Percentiles rank a stretch among this genome's conserved stretches.
Evolutionary conservation across 2,329 filamentous ascomycete species (phyloP).

Genomic region (Beauveria sp.): DNA sequence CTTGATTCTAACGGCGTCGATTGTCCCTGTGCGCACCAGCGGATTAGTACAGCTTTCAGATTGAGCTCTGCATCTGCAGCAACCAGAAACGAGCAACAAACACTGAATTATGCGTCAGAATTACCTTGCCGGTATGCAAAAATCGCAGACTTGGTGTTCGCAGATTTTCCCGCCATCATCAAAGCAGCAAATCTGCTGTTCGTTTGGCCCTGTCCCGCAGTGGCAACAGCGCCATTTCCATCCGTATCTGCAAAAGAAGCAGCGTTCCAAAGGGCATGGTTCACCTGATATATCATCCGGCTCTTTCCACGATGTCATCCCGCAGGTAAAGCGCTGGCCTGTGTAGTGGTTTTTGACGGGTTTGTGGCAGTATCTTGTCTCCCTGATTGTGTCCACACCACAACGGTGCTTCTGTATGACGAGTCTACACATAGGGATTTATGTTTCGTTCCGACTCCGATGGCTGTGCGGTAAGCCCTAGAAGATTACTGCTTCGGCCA

Average conservation of each 20-base stretch:
- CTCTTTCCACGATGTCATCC: background rate
- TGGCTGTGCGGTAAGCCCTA: background rate
- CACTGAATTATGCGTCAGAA: background rate
- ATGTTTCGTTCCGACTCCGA: too few species aligned
- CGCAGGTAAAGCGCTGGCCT: background rate
- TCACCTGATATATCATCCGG: background rate
- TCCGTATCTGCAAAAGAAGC: slow-evolving; percentile 2
- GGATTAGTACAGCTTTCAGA: background rate
- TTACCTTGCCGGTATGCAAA: slow-evolving; percentile 2
- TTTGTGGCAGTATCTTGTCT: background rate
- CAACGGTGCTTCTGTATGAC: background rate
- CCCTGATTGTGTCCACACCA: background rate
- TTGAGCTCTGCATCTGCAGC: background rate
- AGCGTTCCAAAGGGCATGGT: background rate
- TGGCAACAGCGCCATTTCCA: slow-evolving; percentile 9
- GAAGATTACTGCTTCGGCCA: too few species aligned
- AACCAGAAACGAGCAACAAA: background rate
- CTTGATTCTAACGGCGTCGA: background rate
- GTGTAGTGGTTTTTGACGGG: background rate
- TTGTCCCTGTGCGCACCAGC: background rate
- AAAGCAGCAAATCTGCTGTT: background rate
- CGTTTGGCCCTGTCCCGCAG: slow-evolving; percentile 3
- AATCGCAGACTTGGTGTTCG: background rate
- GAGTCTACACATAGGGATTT: background rate
- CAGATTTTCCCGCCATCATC: background rate